These are phyloP conservation scores for Yarrowia deformans DNA, from an alignment of 805 yeast species.

Conservation along the genomic window DNA sequence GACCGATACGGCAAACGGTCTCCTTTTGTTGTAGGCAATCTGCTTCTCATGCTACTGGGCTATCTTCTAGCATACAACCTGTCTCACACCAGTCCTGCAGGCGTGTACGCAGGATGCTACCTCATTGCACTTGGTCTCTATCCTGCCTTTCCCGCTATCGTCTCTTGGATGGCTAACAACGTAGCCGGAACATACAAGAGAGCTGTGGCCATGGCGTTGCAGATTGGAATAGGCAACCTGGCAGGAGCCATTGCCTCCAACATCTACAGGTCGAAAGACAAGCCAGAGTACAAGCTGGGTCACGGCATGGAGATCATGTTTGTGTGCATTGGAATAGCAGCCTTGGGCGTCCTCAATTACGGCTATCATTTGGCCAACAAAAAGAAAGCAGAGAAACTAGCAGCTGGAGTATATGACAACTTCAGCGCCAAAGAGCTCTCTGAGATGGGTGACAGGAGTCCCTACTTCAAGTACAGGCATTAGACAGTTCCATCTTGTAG, in stretches of 20 bases:
- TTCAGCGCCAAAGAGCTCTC: background rate
- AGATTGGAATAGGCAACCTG: background rate
- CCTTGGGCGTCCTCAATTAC: background rate
- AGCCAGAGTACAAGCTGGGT: background rate
- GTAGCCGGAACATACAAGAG: background rate
- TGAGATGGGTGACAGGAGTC: background rate
- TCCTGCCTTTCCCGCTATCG: slow-evolving; percentile 4
- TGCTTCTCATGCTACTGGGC: background rate
- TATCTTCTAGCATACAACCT: background rate
- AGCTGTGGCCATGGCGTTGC: background rate
- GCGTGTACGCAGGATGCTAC: background rate
- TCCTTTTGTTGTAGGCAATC: background rate
- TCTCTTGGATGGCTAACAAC: slow-evolving; percentile 1
- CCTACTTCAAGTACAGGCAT: background rate
- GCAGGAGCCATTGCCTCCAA: slow-evolving; percentile 5
- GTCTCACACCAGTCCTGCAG: background rate
- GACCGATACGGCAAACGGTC: background rate
- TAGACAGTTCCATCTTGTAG: too few species aligned
- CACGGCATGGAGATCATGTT: slow-evolving; percentile 6
- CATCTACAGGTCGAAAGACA: background rate
- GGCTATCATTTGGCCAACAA: background rate
- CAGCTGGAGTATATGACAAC: background rate
- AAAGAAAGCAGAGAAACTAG: background rate
- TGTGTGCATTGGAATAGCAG: background rate
- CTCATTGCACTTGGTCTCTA: background rate